phyloP scores from a whole-genome alignment of 768 basidiomycete species.

The Panaeolus papilionaceus region DNA sequence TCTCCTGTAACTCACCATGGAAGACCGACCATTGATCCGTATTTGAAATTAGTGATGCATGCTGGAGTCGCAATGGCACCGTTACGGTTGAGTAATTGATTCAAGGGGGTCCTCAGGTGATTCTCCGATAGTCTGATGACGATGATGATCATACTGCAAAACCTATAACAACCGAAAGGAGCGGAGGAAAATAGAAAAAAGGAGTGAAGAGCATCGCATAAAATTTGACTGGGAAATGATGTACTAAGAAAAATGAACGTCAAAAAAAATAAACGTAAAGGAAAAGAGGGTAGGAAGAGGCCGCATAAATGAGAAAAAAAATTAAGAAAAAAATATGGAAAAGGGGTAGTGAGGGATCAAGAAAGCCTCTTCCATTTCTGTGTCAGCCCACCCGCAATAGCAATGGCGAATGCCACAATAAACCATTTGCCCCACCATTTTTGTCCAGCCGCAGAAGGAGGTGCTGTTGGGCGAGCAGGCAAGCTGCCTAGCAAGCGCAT shows the following conservation, averaged over 20 bases:
- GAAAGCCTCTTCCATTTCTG: slow-evolving; percentile 13
- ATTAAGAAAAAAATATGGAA: slow-evolving; percentile 14
- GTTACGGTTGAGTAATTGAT: background rate
- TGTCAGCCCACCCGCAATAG: slow-evolving; percentile 39
- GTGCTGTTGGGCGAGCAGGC: slow-evolving; percentile 52
- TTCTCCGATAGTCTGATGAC: background rate
- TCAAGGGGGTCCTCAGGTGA: background rate
- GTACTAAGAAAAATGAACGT: background rate
- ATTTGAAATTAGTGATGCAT: background rate
- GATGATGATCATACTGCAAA: background rate
- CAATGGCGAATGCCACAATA: slow-evolving; percentile 50
- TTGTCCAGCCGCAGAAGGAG: slow-evolving; percentile 35
- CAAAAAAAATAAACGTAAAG: background rate
- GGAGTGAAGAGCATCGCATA: background rate
- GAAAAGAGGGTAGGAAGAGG: background rate
- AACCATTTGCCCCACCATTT: slow-evolving; percentile 55
- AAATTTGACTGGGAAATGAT: background rate
- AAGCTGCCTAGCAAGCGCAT: slow-evolving; percentile 37
- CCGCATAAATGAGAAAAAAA: slow-evolving; percentile 7
- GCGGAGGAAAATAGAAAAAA: background rate
- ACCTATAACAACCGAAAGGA: background rate
- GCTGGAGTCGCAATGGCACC: background rate
- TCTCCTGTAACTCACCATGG: background rate
- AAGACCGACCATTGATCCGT: background rate
- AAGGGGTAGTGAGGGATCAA: background rate